These are phyloP conservation scores for Populus hybrid DNA, from an alignment of 441 rosid species.

Conservation along the genomic window DNA sequence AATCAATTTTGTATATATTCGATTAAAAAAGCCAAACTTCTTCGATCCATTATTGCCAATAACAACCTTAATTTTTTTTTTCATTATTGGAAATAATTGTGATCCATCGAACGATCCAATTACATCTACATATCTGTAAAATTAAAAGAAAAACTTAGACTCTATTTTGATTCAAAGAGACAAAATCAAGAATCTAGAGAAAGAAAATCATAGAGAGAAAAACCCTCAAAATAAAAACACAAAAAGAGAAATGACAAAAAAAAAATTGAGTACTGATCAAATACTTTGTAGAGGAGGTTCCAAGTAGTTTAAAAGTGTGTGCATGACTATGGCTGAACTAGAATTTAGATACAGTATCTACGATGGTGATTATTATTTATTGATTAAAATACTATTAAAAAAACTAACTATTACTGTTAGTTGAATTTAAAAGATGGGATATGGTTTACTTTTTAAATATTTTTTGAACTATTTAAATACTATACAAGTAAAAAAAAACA, in stretches of 20 bases:
- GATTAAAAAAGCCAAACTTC: conserved; percentile 16
- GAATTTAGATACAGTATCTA: background rate
- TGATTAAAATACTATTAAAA: too few species aligned
- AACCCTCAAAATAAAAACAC: conserved; percentile 1
- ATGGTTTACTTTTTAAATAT: too few species aligned
- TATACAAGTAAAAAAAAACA: too few species aligned
- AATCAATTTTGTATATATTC: too few species aligned
- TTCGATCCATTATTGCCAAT: background rate
- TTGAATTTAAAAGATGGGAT: too few species aligned
- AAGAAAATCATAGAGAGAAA: background rate
- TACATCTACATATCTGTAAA: background rate
- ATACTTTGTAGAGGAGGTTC: conserved; percentile 25
- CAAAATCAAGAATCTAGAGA: background rate
- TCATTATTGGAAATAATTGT: background rate
- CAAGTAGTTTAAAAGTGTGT: conserved; percentile 16
- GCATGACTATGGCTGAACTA: conserved; percentile 8
- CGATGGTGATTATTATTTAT: background rate
- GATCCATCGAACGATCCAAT: conserved; percentile 7
- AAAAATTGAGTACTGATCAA: conserved; percentile 23
- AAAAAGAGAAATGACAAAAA: conserved; percentile 27
- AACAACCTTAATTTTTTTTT: conserved; percentile 10
- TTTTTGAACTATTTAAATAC: too few species aligned
- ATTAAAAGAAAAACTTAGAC: background rate
- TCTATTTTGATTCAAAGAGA: background rate
- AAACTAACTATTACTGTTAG: too few species aligned